phyloP scores from a whole-genome alignment of 352 stramenopile genomes.

The Phytophthora hybrid region DNA sequence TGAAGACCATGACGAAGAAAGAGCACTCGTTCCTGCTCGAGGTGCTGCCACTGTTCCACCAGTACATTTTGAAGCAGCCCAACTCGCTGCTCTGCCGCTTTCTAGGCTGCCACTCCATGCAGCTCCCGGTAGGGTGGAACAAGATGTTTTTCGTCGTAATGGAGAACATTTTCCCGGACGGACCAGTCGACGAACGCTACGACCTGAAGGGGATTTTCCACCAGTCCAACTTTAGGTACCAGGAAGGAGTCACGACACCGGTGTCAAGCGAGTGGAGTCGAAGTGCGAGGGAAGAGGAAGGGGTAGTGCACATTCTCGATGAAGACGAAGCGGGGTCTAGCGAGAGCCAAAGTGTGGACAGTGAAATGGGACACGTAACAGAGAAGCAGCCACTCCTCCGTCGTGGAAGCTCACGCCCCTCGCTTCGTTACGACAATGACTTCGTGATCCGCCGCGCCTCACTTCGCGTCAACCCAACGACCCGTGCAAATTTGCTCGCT shows the following conservation, averaged over 20 bases:
- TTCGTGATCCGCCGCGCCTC: conserved; percentile 77
- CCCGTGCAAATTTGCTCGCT: conserved; percentile 74
- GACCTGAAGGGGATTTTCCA: conserved; percentile 88
- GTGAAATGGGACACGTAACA: conserved; percentile 45
- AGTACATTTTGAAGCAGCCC: conserved; percentile 87
- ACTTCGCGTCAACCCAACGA: conserved; percentile 76
- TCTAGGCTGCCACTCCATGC: conserved; percentile 89
- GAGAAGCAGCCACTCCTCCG: conserved; percentile 68
- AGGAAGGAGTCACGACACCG: conserved; percentile 52
- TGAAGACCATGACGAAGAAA: conserved; percentile 92
- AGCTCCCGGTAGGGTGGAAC: conserved; percentile 90
- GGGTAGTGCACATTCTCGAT: conserved; percentile 18
- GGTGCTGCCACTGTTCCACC: conserved; percentile 85
- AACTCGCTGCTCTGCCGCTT: conserved; percentile 85
- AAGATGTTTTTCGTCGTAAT: conserved; percentile 93
- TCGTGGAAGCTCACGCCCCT: conserved; percentile 62
- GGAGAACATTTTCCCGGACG: conserved; percentile 88
- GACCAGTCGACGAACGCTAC: conserved; percentile 81
- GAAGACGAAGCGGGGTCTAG: conserved; percentile 43
- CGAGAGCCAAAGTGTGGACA: conserved; percentile 40
- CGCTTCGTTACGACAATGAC: conserved; percentile 80
- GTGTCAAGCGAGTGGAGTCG: conserved; percentile 49
- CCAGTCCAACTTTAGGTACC: conserved; percentile 59
- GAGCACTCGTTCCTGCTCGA: conserved; percentile 87
- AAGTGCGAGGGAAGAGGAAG: conserved; percentile 42